These are phyloP conservation scores for Colletotrichum noveboracense DNA, from an alignment of 2,329 filamentous ascomycete genomes.

Conservation along the genomic window DNA sequence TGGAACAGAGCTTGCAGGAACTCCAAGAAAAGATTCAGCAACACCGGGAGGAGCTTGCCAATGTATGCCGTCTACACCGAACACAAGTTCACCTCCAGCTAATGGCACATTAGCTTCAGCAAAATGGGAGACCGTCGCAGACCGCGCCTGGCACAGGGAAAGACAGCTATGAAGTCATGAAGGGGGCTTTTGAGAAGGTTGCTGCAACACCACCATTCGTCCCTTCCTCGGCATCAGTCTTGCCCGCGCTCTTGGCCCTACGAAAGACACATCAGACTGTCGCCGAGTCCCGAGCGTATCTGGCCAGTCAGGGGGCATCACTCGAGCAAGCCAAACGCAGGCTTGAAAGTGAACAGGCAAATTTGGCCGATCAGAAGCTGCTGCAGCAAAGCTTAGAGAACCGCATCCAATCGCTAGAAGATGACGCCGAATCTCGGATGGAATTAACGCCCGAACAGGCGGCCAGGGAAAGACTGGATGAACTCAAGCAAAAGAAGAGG, in stretches of 20 bases:
- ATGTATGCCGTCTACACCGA: background rate
- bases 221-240: slow-evolving; percentile 68
- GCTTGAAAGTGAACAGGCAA: slow-evolving; percentile 56
- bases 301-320: slow-evolving; percentile 48
- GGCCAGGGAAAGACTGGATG: slow-evolving; percentile 65
- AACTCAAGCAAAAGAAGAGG: slow-evolving; percentile 63
- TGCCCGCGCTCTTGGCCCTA: slow-evolving; percentile 75
- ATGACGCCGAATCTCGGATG: slow-evolving; percentile 60
- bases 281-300: slow-evolving; percentile 65
- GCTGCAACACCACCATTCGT: slow-evolving; percentile 67
- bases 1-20: slow-evolving; percentile 72
- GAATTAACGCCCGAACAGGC: slow-evolving; percentile 66
- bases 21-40: slow-evolving; percentile 65
- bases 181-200: slow-evolving; percentile 69
- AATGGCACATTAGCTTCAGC: slow-evolving; percentile 24
- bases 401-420: slow-evolving; percentile 64
- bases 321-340: slow-evolving; percentile 49
- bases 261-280: slow-evolving; percentile 70
- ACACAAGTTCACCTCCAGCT: background rate
- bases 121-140: background rate
- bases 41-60: slow-evolving; percentile 52
- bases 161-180: slow-evolving; percentile 55
- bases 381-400: slow-evolving; percentile 58
- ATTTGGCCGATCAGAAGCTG: slow-evolving; percentile 59
- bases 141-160: slow-evolving; percentile 1